Percentiles rank a stretch among this genome's conserved stretches.
Conservation (phyloP, 1,284 basidiomycete species). For the Nidula niveotomentosa region DNA sequence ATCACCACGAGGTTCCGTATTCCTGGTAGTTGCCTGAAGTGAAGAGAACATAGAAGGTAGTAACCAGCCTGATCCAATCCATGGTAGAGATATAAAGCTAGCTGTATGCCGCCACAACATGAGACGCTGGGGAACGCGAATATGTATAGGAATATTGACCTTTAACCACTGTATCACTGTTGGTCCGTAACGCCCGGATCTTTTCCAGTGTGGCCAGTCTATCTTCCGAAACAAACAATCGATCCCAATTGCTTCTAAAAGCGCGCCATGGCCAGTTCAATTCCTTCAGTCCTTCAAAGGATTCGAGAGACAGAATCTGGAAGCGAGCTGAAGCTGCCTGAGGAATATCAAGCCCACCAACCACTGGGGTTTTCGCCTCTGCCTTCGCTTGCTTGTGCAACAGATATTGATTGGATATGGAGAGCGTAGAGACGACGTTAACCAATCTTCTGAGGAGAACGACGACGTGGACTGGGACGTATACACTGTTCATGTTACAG, state of each 20-base stretch:
- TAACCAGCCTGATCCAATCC: conserved; percentile 16
- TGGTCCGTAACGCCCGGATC: conserved; percentile 8
- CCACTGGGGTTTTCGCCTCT: not conserved
- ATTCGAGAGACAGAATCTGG: conserved; percentile 7
- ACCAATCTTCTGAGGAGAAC: conserved; percentile 61
- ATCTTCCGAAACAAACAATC: conserved; percentile 8
- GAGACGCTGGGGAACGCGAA: not conserved
- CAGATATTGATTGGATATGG: conserved; percentile 65
- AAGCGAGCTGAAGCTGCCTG: not conserved
- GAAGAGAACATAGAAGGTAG: conserved; percentile 20
- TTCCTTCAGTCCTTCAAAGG: conserved; percentile 12
- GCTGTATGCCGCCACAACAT: conserved; percentile 7
- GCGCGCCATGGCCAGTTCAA: conserved; percentile 27
- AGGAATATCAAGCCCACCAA: too few species aligned
- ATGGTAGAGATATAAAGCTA: conserved; percentile 14
- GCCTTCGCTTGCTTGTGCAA: conserved; percentile 24
- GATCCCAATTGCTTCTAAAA: conserved; percentile 13
- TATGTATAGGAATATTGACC: not conserved
- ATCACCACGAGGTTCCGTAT: too few species aligned
- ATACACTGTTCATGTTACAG: conserved; percentile 53
- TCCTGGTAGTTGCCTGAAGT: conserved; percentile 5
- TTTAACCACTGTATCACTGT: not conserved
- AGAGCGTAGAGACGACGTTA: conserved; percentile 64
- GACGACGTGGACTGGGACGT: conserved; percentile 56
- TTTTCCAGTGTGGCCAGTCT: conserved; percentile 3